Conservation (phyloP, 192 early-diverging fungal genomes). For the Backusella liffmaniae region DNA sequence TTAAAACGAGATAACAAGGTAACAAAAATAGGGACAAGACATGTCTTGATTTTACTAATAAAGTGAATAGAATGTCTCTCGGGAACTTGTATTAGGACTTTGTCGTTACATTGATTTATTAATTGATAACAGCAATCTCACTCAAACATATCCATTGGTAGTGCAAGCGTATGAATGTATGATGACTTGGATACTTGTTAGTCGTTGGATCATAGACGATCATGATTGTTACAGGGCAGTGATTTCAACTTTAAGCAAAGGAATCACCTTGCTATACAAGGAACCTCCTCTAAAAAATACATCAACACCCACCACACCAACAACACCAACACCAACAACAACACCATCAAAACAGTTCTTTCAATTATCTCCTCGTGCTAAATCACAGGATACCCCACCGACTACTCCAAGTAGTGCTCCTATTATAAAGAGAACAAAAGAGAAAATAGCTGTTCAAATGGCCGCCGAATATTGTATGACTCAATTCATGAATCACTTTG, state of each 20-base stretch:
- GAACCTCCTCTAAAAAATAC: background rate
- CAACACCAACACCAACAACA: background rate
- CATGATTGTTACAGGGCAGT: constrained; percentile 63
- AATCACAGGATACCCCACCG: background rate
- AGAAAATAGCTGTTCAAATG: constrained; percentile 60
- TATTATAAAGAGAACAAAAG: constrained; percentile 18
- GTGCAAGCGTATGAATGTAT: constrained; percentile 72
- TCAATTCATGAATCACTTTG: constrained; percentile 65
- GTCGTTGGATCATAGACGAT: constrained; percentile 76
- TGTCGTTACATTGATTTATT: constrained; percentile 70
- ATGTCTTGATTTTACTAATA: background rate
- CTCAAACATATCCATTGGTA: constrained; percentile 55
- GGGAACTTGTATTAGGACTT: constrained; percentile 65
- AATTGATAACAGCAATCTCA: constrained; percentile 49
- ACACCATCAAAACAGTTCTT: constrained; percentile 19
- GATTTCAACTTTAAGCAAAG: constrained; percentile 63
- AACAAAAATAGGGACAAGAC: background rate
- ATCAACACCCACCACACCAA: background rate
- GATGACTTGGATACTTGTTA: constrained; percentile 69
- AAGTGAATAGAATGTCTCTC: constrained; percentile 51
- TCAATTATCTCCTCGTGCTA: constrained; percentile 15
- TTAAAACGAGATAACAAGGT: constrained; percentile 66
- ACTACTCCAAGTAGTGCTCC: background rate
- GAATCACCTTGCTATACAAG: constrained; percentile 63
- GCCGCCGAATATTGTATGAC: constrained; percentile 73